phyloP scores from a whole-genome alignment of 1,284 basidiomycete species.

The Trichosporon sp. region DNA sequence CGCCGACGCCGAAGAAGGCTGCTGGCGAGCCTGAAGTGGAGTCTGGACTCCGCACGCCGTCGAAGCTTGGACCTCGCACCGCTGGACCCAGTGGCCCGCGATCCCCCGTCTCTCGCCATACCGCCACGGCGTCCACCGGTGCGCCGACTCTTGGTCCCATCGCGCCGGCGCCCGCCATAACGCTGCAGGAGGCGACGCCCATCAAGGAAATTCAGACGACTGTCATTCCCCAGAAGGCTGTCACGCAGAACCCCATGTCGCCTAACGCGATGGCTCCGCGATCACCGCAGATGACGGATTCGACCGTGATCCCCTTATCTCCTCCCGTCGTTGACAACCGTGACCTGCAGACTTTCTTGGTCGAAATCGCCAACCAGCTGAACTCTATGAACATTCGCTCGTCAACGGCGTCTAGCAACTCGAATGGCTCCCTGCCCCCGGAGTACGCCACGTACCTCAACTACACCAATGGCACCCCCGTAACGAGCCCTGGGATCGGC shows the following conservation, averaged over 20 bases:
- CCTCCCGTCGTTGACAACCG: conserved; percentile 59
- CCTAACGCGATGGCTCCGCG: conserved; percentile 12
- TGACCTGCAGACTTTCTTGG: conserved; percentile 62
- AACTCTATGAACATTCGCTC: conserved; percentile 60
- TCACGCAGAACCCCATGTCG: neutral
- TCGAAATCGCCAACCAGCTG: conserved; percentile 63
- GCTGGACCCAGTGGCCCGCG: conserved; percentile 43
- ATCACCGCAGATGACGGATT: conserved; percentile 13
- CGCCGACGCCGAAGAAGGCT: conserved; percentile 56
- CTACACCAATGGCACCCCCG: conserved; percentile 34
- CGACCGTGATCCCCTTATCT: conserved; percentile 41
- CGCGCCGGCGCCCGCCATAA: conserved; percentile 51
- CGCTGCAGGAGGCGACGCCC: conserved; percentile 58
- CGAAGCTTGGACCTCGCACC: conserved; percentile 38
- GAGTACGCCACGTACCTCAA: conserved; percentile 50
- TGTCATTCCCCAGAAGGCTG: neutral
- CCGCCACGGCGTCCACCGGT: neutral
- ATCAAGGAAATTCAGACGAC: conserved; percentile 44
- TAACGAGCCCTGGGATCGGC: conserved; percentile 19
- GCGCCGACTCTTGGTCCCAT: conserved; percentile 27
- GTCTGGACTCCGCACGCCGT: conserved; percentile 34
- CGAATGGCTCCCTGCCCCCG: conserved; percentile 46
- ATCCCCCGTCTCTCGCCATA: conserved; percentile 39
- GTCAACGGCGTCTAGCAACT: conserved; percentile 55
- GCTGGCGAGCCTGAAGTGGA: conserved; percentile 35